Evolutionary conservation across 495 filamentous ascomycete species (phyloP), one percentile per base, ranked within the genome.

Genomic region (Penicillium psychrofluorescens): DNA sequence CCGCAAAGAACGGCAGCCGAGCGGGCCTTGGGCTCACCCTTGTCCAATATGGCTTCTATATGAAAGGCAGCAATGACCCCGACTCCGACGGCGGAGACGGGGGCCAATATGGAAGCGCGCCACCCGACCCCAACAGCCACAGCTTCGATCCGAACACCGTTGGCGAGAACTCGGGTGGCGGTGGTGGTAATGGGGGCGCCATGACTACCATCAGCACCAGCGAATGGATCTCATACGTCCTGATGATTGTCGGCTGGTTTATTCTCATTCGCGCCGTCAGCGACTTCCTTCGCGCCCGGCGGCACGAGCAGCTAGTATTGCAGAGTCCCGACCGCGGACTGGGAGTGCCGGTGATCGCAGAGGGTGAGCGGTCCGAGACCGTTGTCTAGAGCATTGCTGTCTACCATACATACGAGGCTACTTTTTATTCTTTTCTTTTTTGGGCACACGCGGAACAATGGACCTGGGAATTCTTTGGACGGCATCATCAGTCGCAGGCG

Each of bases 221-320:
- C 50, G 90, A 97, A 51, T 95, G 84, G 85, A 68, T 91, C 31
- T 87, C 91, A n/a, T 97, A 97, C 56, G 62, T 85, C 8, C 65
- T 98, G 45, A 98, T 98, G 92, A 86, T 98, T 63, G 84, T 96
- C 11, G 92, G 92, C 3, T 98, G 92, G 92, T 97, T 97, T 51
- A 88, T 98, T 40, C 66, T 98, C 41, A 97, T 98, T 48, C 77
- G 87, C 56, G 79, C 88, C 11, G 83, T 95, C 38, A 87, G 83
- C 56, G 89, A 96, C 56, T 97, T 89, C 61, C 64, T 97, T 37
- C 81, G 79, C 44, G 91, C 88, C 36, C 74, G 90, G 56, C 78
- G 85, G 55, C 94, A 95, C 61, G 91, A 97, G 69, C 85, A 90
- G 57, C 71, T 98, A 36, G 88, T 98, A 7, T 61, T 96, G 51